These are phyloP conservation scores for Irpex rosettiformis DNA, from an alignment of 1,284 basidiomycete species.

Conservation along the genomic window DNA sequence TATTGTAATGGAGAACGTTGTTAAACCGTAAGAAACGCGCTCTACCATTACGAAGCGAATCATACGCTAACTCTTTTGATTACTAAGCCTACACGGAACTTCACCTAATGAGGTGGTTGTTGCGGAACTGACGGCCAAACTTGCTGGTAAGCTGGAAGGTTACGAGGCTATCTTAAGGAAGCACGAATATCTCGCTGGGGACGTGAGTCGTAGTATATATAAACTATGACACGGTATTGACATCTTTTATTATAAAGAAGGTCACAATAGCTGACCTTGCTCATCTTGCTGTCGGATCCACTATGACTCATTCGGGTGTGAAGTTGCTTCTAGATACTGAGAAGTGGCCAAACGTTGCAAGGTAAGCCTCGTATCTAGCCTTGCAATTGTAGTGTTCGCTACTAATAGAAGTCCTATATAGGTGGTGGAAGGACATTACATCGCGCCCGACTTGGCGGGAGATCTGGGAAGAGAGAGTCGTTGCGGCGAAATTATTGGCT, in stretches of 20 bases:
- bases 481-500: too few species aligned
- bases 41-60: too few species aligned
- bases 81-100: background rate
- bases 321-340: background rate
- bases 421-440: slow-evolving; percentile 3
- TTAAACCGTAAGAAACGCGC: background rate
- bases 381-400: too few species aligned
- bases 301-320: background rate
- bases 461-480: too few species aligned
- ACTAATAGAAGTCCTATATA: too few species aligned
- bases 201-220: background rate
- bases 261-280: background rate
- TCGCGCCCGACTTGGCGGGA: slow-evolving; percentile 3
- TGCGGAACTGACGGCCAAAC: background rate
- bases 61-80: background rate
- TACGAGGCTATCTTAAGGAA: background rate
- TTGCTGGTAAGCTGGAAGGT: background rate
- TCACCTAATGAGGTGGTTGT: background rate
- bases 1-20: background rate
- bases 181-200: background rate
- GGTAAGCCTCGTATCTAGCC: too few species aligned
- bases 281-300: background rate
- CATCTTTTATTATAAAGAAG: background rate
- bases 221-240: background rate
- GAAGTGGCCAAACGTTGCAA: background rate